Percentiles rank a stretch among this genome's conserved stretches.
Evolutionary conservation across 441 rosid species (phyloP).

Genomic region (Capsella rubella): DNA sequence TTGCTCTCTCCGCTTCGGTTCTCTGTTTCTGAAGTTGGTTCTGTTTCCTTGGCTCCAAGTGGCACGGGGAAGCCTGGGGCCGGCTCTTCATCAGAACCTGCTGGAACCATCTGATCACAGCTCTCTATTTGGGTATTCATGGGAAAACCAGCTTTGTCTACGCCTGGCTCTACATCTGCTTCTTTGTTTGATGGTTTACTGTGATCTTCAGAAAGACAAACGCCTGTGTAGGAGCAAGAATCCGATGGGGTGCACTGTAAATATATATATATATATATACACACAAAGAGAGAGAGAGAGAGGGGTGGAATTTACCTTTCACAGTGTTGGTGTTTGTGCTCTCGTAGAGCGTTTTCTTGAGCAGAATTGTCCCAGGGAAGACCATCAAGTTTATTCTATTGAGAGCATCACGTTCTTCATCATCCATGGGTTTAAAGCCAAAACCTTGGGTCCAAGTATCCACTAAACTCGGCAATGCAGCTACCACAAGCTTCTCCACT

Average conservation of each 20-base stretch:
- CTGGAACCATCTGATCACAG: conserved; percentile 42
- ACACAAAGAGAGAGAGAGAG: conserved; percentile 20
- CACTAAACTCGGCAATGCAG: conserved; percentile 84
- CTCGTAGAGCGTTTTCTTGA: conserved; percentile 62
- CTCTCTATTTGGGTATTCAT: conserved; percentile 19
- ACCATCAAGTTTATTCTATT: conserved; percentile 83
- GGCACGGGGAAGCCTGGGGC: conserved; percentile 33
- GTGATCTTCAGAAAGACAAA: conserved; percentile 30
- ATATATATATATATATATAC: no score
- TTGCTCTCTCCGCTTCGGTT: conserved; percentile 23
- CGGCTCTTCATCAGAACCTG: conserved; percentile 27
- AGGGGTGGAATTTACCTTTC: conserved; percentile 48
- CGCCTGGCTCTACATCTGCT: conserved; percentile 22
- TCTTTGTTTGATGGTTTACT: conserved; percentile 38
- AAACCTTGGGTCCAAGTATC: conserved; percentile 93
- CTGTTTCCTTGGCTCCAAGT: conserved; percentile 30
- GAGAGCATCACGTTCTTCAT: conserved; percentile 64
- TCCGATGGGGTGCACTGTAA: conserved; percentile 18
- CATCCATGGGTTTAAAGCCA: conserved; percentile 69
- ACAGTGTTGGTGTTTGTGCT: conserved; percentile 41
- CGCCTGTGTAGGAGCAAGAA: conserved; percentile 24
- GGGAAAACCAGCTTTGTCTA: conserved; percentile 28
- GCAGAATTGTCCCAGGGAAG: conserved; percentile 82
- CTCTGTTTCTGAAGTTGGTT: conserved; percentile 27
- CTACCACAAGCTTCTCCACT: conserved; percentile 88